Evolutionary conservation across 139 green algal species (phyloP).

Genomic region (Astrephomene gubernaculifera): DNA sequence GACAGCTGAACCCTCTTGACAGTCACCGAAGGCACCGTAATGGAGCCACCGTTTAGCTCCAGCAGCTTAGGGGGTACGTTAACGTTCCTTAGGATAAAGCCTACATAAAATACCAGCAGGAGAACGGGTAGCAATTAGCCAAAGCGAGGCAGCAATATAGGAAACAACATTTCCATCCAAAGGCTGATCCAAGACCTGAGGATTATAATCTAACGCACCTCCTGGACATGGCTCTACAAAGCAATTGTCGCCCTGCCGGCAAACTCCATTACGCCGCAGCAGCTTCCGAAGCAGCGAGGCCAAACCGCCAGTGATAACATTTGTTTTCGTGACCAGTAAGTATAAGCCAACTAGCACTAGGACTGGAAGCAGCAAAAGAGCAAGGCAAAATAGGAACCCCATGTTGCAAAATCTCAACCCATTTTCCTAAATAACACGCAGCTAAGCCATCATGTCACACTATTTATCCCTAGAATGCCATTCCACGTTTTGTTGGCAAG

Average conservation of each 20-base stretch:
- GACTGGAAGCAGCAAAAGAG: not conserved
- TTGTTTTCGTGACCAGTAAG: not conserved
- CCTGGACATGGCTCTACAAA: slow-evolving; percentile 5
- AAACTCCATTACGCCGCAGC: not conserved
- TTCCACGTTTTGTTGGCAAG: too few relatives aligned
- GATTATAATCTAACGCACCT: not conserved
- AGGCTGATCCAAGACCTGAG: not conserved
- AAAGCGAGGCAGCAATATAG: too few relatives aligned
- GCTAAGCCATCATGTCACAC: too few relatives aligned
- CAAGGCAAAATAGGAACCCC: not conserved
- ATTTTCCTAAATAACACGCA: not conserved
- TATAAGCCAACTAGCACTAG: not conserved
- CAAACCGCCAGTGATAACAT: not conserved
- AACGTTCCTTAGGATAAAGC: not conserved
- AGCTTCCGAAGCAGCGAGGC: not conserved
- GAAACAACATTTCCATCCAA: too few relatives aligned
- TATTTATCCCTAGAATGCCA: too few relatives aligned
- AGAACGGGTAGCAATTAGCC: too few relatives aligned
- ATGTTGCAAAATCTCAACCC: not conserved
- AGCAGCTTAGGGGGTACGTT: slow-evolving; percentile 3
- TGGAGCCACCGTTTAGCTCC: not conserved
- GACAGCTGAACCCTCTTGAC: not conserved
- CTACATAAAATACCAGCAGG: too few relatives aligned
- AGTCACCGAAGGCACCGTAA: not conserved
- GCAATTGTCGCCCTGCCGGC: not conserved